Conservation (phyloP, 176 grass and related monocot genomes). For the Poa pratensis region DNA sequence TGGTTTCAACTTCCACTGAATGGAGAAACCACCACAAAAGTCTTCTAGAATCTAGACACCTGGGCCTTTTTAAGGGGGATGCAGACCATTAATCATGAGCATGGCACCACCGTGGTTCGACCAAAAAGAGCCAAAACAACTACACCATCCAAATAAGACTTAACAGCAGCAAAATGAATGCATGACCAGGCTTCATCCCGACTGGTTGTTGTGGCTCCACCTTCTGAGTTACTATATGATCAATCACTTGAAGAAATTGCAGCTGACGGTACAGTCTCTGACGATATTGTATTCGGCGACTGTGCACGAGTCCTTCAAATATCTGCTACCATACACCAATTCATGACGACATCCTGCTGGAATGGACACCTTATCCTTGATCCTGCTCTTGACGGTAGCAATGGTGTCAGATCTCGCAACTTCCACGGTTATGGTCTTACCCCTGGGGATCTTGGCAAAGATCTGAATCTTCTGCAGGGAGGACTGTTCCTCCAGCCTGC, state of each 20-base stretch:
- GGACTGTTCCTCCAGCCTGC: neutral
- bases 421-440: neutral
- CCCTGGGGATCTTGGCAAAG: neutral
- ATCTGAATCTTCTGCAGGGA: neutral
- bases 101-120: too few species aligned
- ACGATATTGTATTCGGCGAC: neutral
- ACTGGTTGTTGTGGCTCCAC: neutral
- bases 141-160: neutral
- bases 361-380: neutral
- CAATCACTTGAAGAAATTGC: neutral
- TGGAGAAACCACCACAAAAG: too few species aligned
- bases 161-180: neutral
- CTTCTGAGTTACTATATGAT: too few species aligned
- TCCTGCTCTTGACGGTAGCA: neutral
- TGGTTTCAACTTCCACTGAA: too few species aligned
- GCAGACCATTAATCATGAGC: too few species aligned
- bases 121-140: too few species aligned
- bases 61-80: too few species aligned
- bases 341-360: neutral
- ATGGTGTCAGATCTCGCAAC: neutral
- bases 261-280: neutral
- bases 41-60: too few species aligned
- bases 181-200: neutral
- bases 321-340: conserved; percentile 8
- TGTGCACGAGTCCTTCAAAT: neutral